A percentile compares a stretch with the other conserved stretches of the same genome.
These are phyloP conservation scores for Rhodotorula sp. DNA, from an alignment of 1,284 basidiomycete genomes.

Conservation along the genomic window DNA sequence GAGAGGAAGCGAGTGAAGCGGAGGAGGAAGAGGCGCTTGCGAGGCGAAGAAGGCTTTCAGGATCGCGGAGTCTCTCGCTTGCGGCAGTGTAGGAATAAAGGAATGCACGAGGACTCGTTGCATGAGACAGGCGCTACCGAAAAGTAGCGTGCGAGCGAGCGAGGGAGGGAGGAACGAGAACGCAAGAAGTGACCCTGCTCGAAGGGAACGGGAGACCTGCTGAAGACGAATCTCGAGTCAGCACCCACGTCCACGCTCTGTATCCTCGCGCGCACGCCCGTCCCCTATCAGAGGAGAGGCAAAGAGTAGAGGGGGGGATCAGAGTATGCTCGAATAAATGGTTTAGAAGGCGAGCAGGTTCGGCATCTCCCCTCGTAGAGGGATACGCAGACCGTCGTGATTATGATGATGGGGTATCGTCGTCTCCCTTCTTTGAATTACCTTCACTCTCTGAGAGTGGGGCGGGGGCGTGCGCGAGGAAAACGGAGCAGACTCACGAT, in stretches of 20 bases:
- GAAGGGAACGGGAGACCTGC: background rate
- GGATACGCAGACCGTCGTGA: slow-evolving; percentile 41
- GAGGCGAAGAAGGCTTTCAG: too few relatives aligned
- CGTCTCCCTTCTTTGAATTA: slow-evolving; percentile 24
- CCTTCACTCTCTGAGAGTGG: too few relatives aligned
- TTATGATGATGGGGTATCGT: slow-evolving; percentile 38
- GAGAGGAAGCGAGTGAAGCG: background rate
- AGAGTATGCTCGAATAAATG: slow-evolving; percentile 36
- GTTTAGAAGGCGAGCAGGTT: slow-evolving; percentile 40
- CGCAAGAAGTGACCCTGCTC: too few relatives aligned
- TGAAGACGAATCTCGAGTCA: background rate
- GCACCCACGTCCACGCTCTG: background rate
- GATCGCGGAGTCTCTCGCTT: too few relatives aligned
- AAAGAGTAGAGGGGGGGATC: slow-evolving; percentile 21
- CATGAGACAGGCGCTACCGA: background rate
- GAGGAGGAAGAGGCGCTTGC: background rate
- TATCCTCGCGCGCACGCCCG: too few relatives aligned
- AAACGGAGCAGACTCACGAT: too few relatives aligned
- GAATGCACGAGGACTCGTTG: background rate
- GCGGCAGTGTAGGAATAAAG: too few relatives aligned
- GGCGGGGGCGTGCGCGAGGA: too few relatives aligned
- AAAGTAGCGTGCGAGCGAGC: background rate
- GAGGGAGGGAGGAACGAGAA: too few relatives aligned
- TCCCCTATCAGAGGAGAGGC: too few relatives aligned
- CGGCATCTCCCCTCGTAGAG: slow-evolving; percentile 12